Percentiles rank a stretch among this genome's conserved stretches.
phyloP scores from a whole-genome alignment of 2,329 filamentous ascomycete genomes.

The Aspergillus felis region DNA sequence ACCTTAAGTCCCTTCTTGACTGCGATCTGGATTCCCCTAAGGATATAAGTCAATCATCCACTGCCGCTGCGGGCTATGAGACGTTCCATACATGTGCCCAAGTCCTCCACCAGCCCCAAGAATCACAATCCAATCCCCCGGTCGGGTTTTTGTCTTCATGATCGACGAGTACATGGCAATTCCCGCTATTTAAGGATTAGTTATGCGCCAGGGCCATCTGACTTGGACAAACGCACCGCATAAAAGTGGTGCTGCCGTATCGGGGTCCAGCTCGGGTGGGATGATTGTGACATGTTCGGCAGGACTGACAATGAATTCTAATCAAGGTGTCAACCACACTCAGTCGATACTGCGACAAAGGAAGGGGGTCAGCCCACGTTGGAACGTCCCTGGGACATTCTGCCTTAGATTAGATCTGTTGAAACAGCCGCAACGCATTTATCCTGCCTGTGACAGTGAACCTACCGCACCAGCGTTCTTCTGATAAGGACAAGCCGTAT shows the following conservation, averaged over 20 bases:
- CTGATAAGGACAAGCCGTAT: conserved; percentile 37
- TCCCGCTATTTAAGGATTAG: conserved; percentile 23
- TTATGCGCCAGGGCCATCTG: not conserved
- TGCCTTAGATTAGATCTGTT: conserved; percentile 9
- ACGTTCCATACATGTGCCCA: conserved; percentile 33
- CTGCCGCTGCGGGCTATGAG: not conserved
- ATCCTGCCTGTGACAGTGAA: not conserved
- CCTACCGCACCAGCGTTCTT: conserved; percentile 36
- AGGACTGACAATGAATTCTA: conserved; percentile 35
- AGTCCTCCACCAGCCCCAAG: conserved; percentile 36
- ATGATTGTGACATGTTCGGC: conserved; percentile 35
- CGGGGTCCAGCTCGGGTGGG: conserved; percentile 27
- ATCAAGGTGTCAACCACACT: not conserved
- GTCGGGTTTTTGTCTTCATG: conserved; percentile 32
- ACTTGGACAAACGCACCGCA: conserved; percentile 25
- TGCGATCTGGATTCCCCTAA: conserved; percentile 37
- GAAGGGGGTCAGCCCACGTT: conserved; percentile 20
- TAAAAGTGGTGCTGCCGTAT: conserved; percentile 33
- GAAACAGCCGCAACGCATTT: not conserved
- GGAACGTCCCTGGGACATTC: conserved; percentile 38
- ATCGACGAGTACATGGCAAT: conserved; percentile 40
- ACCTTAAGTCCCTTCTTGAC: conserved; percentile 33
- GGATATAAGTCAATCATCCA: not conserved
- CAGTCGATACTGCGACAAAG: not conserved
- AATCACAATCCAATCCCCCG: conserved; percentile 34